Base-by-base conservation (phyloP, 225 moss, liverwort and hornwort species). In the Bryum argenteum region DNA sequence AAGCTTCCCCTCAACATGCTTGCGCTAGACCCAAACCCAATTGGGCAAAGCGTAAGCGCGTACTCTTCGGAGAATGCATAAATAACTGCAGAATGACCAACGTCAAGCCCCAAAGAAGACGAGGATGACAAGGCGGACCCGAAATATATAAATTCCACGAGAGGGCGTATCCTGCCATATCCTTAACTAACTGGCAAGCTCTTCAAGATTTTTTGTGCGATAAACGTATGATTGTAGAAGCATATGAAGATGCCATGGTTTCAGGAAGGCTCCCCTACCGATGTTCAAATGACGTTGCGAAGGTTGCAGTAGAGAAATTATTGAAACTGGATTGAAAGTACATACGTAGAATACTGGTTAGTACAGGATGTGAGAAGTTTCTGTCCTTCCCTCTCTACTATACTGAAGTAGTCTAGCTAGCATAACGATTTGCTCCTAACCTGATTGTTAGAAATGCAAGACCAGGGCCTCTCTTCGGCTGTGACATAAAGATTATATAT, bases 201-300 rank as follows among this genome's bases (percentile, higher is more conserved):
- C 15, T 0, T 47, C 28, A 58, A 22, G 18, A 33, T 16, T 45
- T 23, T 47, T 71, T 19, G 56, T 47, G 56, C 56, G 33, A 33
- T 33, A 33, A 33, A 40, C 47, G 50, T 65, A 42, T 61, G 50
- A 10, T 41, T 24, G 71, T 66, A 28, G 44, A 71, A 61, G 67
- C 51, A 71, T 72, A 53, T 70, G 77, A 48, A 55, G 65, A 59
- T 77, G 63, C 63, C 26, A 54, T 74, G 66, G 61, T 74, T 33
- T 65, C 22, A 61, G 58, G 65, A 53, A 68, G 40, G 21, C 70
- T 74, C 74, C 70, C 67, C 33, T n/a, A 63, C 37, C 18, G 22
- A 78, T 52, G 71, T 71, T 78, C 82, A 71, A 74, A 75, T 65
- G 71, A 52, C 62, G 33, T 67, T 71, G 43, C 56, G 40, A 1